Evolutionary conservation across 345 rosid genomes (phyloP).

Genomic region (Salix arbutifolia): DNA sequence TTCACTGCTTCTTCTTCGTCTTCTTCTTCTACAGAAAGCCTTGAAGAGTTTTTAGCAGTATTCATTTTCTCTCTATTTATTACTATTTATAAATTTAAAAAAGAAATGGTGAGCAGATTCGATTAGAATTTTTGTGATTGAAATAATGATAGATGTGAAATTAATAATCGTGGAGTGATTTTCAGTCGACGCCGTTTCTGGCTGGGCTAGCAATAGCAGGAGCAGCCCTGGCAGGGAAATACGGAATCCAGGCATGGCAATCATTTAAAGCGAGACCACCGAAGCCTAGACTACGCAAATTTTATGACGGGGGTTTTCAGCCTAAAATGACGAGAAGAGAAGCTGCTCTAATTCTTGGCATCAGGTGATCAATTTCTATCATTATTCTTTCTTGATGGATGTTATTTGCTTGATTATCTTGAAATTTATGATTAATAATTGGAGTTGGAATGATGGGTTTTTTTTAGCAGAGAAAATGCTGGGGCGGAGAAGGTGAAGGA

Average conservation of each 20-base stretch:
- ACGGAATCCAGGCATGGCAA: conserved; percentile 89
- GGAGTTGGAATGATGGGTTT: no score
- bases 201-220: conserved; percentile 84
- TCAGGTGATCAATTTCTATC: conserved; percentile 38
- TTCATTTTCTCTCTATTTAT: no score
- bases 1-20: no score
- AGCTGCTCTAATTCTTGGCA: conserved; percentile 74
- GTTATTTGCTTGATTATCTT: background rate
- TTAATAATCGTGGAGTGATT: no score
- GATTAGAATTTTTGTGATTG: no score
- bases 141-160: no score
- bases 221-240: conserved; percentile 76
- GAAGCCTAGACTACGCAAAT: conserved; percentile 47
- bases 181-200: conserved; percentile 69
- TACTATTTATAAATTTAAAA: no score
- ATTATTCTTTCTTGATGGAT: no score
- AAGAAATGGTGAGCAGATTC: no score
- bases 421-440: background rate
- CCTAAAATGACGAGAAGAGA: conserved; percentile 70
- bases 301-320: conserved; percentile 77
- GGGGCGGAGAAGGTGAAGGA: conserved; percentile 69
- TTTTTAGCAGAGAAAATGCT: conserved; percentile 51
- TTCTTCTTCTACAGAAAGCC: no score
- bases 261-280: conserved; percentile 68
- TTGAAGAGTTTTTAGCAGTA: no score